Evolutionary conservation across 1,139 yeast species (phyloP).

Genomic region (Blastobotrys aristatus): DNA sequence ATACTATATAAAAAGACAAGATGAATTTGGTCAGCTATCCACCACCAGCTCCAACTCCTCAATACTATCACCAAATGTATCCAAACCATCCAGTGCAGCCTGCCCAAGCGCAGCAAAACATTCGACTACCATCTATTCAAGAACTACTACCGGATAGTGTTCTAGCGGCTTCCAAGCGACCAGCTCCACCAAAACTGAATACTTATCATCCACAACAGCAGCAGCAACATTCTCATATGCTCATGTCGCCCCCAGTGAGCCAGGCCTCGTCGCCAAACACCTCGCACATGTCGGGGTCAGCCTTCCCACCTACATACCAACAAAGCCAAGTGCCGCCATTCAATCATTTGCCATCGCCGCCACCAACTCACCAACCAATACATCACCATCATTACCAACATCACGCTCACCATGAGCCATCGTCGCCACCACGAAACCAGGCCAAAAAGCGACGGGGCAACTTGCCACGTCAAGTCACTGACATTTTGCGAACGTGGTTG

Average conservation of each 20-base stretch:
- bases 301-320: neutral
- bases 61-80: conserved; percentile 8
- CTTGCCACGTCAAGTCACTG: conserved; percentile 84
- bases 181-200: neutral
- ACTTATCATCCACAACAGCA: neutral
- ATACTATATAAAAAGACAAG: no score
- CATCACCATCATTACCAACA: conserved; percentile 3
- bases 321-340: conserved; percentile 9
- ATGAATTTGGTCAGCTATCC: conserved; percentile 11
- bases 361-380: conserved; percentile 4
- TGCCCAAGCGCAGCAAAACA: conserved; percentile 7
- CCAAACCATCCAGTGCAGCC: conserved; percentile 3
- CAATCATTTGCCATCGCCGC: conserved; percentile 11
- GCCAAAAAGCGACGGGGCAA: conserved; percentile 55
- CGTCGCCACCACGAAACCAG: conserved; percentile 11
- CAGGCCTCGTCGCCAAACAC: conserved; percentile 10
- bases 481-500: conserved; percentile 76
- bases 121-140: conserved; percentile 16
- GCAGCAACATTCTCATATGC: conserved; percentile 6
- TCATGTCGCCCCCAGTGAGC: conserved; percentile 14
- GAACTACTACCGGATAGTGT: conserved; percentile 8
- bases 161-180: neutral
- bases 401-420: no score
- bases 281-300: neutral
- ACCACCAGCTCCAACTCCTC: conserved; percentile 7